A percentile compares a stretch with the other conserved stretches of the same genome.
phyloP scores from a whole-genome alignment of 306 rosid genomes.

The Cajanus cajan region DNA sequence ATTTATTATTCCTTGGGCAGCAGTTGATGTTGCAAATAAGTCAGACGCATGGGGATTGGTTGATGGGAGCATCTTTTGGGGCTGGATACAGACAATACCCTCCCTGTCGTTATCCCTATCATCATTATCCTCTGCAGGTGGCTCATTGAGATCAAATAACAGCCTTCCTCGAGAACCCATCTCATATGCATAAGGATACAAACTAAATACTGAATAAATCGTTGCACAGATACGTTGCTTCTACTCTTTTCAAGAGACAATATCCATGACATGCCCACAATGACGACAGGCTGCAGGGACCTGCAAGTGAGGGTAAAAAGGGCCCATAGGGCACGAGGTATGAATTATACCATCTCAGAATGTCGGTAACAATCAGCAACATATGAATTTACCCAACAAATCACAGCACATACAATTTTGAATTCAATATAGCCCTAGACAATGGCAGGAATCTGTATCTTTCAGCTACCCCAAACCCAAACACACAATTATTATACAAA shows the following conservation, averaged over 20 bases:
- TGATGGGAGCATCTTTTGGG: conserved; percentile 68
- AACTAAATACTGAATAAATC: conserved; percentile 38
- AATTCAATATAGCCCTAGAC: background rate
- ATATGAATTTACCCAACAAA: background rate
- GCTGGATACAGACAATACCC: conserved; percentile 49
- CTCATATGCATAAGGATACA: conserved; percentile 80
- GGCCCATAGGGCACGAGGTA: background rate
- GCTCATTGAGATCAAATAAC: conserved; percentile 96
- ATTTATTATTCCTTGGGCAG: conserved; percentile 60
- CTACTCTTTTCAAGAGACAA: conserved; percentile 37
- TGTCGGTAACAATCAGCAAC: background rate
- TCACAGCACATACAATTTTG: background rate
- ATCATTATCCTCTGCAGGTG: conserved; percentile 80
- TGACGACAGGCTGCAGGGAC: background rate
- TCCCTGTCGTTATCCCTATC: conserved; percentile 69
- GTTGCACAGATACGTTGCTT: conserved; percentile 29
- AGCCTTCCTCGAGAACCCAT: conserved; percentile 96
- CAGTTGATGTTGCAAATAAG: conserved; percentile 47
- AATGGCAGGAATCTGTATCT: background rate
- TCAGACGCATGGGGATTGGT: conserved; percentile 54
- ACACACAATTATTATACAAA: conserved; percentile 9
- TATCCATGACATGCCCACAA: conserved; percentile 54
- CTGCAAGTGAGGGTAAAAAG: conserved; percentile 25
- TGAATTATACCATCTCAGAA: background rate
- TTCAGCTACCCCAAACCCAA: conserved; percentile 7